Conservation (phyloP, 805 yeast genomes). For the Hanseniaspora hatyaiensis region DNA sequence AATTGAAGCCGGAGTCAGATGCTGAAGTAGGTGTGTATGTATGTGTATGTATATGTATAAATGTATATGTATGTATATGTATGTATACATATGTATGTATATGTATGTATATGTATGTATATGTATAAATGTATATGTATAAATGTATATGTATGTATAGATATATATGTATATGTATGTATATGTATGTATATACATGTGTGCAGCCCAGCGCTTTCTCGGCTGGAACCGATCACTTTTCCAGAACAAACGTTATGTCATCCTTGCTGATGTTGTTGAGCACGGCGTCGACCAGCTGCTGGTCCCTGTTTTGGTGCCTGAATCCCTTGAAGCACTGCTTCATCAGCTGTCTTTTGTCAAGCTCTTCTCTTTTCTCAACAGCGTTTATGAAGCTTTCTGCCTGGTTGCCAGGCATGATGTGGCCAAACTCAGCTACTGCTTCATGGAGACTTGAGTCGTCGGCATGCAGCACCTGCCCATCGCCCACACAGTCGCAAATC, state of each 20-base stretch:
- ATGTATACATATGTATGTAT: no score
- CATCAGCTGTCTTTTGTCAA: constrained; percentile 35
- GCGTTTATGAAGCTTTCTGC: constrained; percentile 24
- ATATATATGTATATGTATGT: constrained; percentile 22
- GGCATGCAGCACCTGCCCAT: no score
- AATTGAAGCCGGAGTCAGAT: constrained; percentile 25
- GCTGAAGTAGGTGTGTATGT: constrained; percentile 30
- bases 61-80: no score
- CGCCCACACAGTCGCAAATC: constrained; percentile 52
- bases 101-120: constrained; percentile 19
- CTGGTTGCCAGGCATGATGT: constrained; percentile 44
- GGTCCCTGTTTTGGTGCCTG: constrained; percentile 33
- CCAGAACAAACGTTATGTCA: constrained; percentile 12
- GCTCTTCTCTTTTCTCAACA: constrained; percentile 19
- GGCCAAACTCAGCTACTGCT: constrained; percentile 19
- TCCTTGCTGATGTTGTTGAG: constrained; percentile 2
- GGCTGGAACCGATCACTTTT: no score
- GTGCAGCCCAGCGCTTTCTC: no score
- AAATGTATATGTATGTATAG: no score
- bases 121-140: no score
- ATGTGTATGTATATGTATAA: not conserved
- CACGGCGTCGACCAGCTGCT: constrained; percentile 13
- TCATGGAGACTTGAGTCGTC: no score
- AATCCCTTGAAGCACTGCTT: constrained; percentile 51
- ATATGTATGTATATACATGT: not conserved